Evolutionary conservation across 2,329 filamentous ascomycete genomes (phyloP), one percentile per base, ranked within the genome.

Genomic region (Beauveria rudraprayagi): DNA sequence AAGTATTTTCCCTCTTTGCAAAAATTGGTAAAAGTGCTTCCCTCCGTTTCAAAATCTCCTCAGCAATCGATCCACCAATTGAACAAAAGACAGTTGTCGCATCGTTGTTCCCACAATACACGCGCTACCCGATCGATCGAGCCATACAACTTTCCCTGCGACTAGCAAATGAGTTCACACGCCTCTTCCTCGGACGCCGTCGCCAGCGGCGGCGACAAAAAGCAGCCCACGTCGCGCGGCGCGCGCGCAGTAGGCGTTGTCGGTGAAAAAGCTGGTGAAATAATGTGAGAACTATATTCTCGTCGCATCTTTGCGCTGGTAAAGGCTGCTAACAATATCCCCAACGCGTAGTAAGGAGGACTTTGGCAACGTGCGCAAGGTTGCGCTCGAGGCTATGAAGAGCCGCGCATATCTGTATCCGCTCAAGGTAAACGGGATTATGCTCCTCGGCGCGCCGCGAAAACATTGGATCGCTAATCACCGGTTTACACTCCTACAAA

Each of bases 331-430:
- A 41, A 48, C 22, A 11, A 58, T 17, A 55, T 61, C 57, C 63
- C n/a, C 37, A 17, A 43, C 47, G 19, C 30, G 46, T 64, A 86
- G 83, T 48, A 78, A 84, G 65, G 86, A 92, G 66, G 92, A 97
- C 70, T 86, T 87, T 61, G 80, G 83, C 63, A 85, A 86, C 65
- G 83, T 89, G 60, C 84, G 79, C 66, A 74, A 74, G 17, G 78
- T 92, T 43, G 80, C 90, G 47, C 75, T 80, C 46, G 85, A 91
- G 68, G 90, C 91, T 37, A 83, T 86, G 56, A 84, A 80, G 67
- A 96, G 91, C 65, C 84, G 86, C 55, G 85, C 92, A 26, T 96
- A 94, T 71, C 74, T 95, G 65, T 97, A 96, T 74, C 93, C 93
- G 28, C 80, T 97, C 74, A 92, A 83, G 78, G 80, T 82, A 70